Base-by-base conservation (phyloP, 108 stramenopile species). In the Aurantiochytrium sp. region DNA sequence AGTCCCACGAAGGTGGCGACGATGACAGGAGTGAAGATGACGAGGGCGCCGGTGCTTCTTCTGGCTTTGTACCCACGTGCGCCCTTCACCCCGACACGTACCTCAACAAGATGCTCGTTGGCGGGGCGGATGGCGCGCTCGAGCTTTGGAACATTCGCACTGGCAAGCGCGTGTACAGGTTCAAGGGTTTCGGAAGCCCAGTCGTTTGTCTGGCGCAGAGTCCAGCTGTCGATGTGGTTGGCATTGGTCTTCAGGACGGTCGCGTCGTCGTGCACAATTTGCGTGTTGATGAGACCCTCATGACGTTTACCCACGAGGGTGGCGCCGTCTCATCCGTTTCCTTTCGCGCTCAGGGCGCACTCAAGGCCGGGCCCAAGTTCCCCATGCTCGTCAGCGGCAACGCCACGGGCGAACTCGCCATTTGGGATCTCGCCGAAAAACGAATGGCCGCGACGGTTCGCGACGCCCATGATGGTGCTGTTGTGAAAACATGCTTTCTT, bases 101-200 rank as follows among this genome's bases (percentile, higher is more conserved):
- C 91, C 64, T 94, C 2, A 93, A 94, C 91, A 94, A 94, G 89
- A 59, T 94, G 6, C 28, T 94, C n/a, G 76, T 94, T 19, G 93
- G 92, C 53, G 58, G 47, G 12, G 58, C 73, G n/a, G 90, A 55
- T 0, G 93, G 93, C 18, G 12, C 28, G 44, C 44, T 92, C 23
- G 88, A 89, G 59, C 90, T 94, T 42, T 91, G 91, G 90, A 94
- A 94, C 72, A 58, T 93, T 8, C 89, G 91, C 59, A 88, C 90
- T 10, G 58, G 72, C 29, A 91, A 90, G 60, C 83, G 87, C 29
- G 89, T 94, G 49, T 92, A 94, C 89, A 45, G 58, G 5, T 92
- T 91, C 51, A 21, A 87, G 72, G 73, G 60, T 16, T 42, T 44
- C 0, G 57, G 47, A 14, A 45, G 88, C 44, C 60, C 87, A 0